These are phyloP conservation scores for Pholiota molesta DNA, from an alignment of 768 basidiomycete species.

Conservation along the genomic window DNA sequence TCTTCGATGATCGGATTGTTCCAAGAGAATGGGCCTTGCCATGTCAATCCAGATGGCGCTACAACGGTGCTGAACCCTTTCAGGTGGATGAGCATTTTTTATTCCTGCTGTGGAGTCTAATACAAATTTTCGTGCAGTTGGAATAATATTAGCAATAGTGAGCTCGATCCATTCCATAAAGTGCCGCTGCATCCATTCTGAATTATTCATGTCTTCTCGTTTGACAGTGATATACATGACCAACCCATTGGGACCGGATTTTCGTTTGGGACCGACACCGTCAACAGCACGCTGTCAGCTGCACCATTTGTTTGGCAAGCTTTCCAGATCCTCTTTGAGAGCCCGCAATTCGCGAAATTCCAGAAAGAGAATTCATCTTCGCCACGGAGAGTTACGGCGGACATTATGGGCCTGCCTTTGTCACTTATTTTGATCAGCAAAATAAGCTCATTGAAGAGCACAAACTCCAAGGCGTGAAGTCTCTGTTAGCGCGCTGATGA, in stretches of 20 bases:
- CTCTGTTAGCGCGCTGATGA: constrained; percentile 61
- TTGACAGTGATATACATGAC: constrained; percentile 68
- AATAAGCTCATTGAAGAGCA: constrained; percentile 53
- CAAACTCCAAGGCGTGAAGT: constrained; percentile 51
- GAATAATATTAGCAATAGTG: constrained; percentile 71
- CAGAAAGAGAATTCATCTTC: constrained; percentile 61
- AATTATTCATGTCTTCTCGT: neutral
- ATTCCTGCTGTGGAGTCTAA: neutral
- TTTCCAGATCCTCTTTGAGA: constrained; percentile 67
- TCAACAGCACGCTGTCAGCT: constrained; percentile 61
- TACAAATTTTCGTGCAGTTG: constrained; percentile 41
- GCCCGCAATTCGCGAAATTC: constrained; percentile 51
- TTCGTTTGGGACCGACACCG: constrained; percentile 57
- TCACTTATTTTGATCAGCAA: constrained; percentile 66
- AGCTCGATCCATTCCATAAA: constrained; percentile 17
- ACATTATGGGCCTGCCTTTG: constrained; percentile 67
- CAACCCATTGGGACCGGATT: constrained; percentile 72
- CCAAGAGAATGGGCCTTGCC: constrained; percentile 72
- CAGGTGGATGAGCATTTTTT: constrained; percentile 38
- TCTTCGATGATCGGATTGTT: constrained; percentile 69
- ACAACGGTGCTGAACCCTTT: constrained; percentile 61
- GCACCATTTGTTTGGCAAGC: constrained; percentile 63
- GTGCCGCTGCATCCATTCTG: neutral
- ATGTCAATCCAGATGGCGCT: constrained; percentile 54
- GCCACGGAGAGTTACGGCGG: constrained; percentile 72